Conservation (phyloP, 768 basidiomycete genomes). For the Cystobasidium ongulense region DNA sequence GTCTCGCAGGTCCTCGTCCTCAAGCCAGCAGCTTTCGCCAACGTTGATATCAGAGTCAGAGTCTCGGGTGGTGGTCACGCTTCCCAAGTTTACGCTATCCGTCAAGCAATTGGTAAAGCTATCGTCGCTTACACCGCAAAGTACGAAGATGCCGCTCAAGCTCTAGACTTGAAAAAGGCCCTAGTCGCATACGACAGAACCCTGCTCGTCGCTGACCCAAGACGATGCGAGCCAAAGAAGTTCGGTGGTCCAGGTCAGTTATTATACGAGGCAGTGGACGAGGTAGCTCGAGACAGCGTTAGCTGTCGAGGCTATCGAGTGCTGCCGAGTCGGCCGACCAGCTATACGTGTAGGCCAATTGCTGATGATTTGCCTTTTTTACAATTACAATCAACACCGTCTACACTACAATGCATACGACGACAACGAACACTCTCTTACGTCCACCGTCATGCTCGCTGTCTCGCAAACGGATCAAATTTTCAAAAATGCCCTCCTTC, state of each 20-base stretch:
- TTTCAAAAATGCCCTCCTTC: too few species aligned
- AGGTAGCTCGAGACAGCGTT: not conserved
- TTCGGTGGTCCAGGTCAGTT: conserved; percentile 78
- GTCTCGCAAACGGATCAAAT: too few species aligned
- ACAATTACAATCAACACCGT: not conserved
- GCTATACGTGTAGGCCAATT: not conserved
- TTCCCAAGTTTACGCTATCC: conserved; percentile 96
- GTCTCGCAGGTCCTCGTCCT: conserved; percentile 69
- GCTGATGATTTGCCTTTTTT: not conserved
- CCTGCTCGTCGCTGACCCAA: conserved; percentile 81
- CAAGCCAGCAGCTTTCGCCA: conserved; percentile 53
- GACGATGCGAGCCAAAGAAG: conserved; percentile 99
- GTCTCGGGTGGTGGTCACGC: conserved; percentile 99
- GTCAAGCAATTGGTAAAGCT: conserved; percentile 97
- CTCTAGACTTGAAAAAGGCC: conserved; percentile 96
- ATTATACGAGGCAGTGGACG: not conserved
- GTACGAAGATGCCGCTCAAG: conserved; percentile 93
- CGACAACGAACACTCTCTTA: too few species aligned
- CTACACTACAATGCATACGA: too few species aligned
- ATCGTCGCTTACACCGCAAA: conserved; percentile 97
- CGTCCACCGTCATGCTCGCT: not conserved
- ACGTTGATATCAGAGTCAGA: conserved; percentile 90
- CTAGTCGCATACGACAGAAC: conserved; percentile 89
- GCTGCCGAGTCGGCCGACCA: not conserved
- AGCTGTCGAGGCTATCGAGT: not conserved